Percentiles rank a stretch among this genome's conserved stretches.
phyloP scores from a whole-genome alignment of 345 rosid genomes.

The Pugionium cornutum region DNA sequence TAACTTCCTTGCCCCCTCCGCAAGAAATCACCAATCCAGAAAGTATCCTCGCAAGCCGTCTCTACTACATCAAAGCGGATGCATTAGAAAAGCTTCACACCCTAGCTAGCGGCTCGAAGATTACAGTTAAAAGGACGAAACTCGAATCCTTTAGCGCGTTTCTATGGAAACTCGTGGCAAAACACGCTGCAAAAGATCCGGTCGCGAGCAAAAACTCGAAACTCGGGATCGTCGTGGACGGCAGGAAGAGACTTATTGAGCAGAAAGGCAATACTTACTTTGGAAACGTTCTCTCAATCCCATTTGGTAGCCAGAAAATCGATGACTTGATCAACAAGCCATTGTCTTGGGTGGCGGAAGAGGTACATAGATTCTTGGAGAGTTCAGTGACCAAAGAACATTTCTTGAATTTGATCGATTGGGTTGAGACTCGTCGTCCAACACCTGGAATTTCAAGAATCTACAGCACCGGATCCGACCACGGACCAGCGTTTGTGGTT shows the following conservation, averaged over 20 bases:
- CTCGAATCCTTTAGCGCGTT: conserved; percentile 66
- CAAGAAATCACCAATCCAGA: conserved; percentile 26
- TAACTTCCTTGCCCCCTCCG: conserved; percentile 52
- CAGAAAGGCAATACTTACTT: conserved; percentile 29
- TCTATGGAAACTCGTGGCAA: conserved; percentile 69
- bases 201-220: conserved; percentile 34
- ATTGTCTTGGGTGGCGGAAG: conserved; percentile 53
- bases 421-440: conserved; percentile 73
- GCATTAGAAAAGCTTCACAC: conserved; percentile 45
- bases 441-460: conserved; percentile 54
- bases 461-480: conserved; percentile 43
- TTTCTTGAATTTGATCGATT: conserved; percentile 71
- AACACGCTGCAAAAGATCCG: conserved; percentile 28
- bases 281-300: conserved; percentile 67
- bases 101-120: conserved; percentile 41
- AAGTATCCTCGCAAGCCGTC: conserved; percentile 53
- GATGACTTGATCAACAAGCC: conserved; percentile 49
- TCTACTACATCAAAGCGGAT: conserved; percentile 49
- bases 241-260: conserved; percentile 51
- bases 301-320: conserved; percentile 48
- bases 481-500: conserved; percentile 66
- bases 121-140: conserved; percentile 49
- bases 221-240: conserved; percentile 73
- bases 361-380: conserved; percentile 50
- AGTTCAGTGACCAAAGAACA: conserved; percentile 54